Conservation (phyloP, 2,329 filamentous ascomycete species). For the Sporothrix mexicana region DNA sequence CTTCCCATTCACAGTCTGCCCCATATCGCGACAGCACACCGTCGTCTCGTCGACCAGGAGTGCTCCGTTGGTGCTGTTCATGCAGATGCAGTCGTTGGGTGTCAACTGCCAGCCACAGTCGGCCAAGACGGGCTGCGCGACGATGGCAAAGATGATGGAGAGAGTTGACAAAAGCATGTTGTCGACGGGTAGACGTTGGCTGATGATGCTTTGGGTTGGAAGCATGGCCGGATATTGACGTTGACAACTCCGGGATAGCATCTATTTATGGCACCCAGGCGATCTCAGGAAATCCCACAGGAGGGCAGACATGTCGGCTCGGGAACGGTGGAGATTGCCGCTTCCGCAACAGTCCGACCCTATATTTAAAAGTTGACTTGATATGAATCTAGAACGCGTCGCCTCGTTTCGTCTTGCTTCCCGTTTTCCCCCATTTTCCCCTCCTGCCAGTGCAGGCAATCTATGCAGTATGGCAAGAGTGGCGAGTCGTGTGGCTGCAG, state of each 20-base stretch:
- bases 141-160: not conserved
- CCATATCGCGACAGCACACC: slow-evolving; percentile 23
- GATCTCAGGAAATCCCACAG: too few species aligned
- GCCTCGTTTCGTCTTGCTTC: not conserved
- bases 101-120: slow-evolving; percentile 33
- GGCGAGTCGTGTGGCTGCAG: not conserved
- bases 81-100: slow-evolving; percentile 35
- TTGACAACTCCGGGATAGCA: not conserved
- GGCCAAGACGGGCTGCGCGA: not conserved
- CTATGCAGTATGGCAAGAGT: not conserved
- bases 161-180: not conserved
- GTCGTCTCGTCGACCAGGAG: slow-evolving; percentile 29
- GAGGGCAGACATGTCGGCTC: not conserved
- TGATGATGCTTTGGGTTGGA: too few species aligned
- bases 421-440: not conserved
- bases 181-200: not conserved
- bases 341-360: too few species aligned
- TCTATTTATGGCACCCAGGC: not conserved
- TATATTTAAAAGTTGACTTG: too few species aligned
- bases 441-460: not conserved
- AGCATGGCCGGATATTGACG: too few species aligned
- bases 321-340: not conserved
- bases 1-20: not conserved
- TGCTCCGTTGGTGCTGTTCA: slow-evolving; percentile 32
- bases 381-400: not conserved